Conservation (phyloP, 2,329 filamentous ascomycete species). For the Colletotrichum graminicola region DNA sequence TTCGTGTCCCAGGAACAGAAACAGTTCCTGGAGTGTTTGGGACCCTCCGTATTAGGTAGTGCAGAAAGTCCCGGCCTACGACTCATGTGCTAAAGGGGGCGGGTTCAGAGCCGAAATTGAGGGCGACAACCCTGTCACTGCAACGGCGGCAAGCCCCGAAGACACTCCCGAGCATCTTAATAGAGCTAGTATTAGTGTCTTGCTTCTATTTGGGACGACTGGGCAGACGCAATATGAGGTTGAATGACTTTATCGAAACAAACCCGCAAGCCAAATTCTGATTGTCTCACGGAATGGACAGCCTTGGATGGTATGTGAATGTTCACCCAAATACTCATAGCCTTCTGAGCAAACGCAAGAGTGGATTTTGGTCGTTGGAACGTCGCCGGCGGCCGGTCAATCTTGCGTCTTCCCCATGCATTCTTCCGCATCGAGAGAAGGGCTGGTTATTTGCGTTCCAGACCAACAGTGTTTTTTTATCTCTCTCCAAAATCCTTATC, state of each 20-base stretch:
- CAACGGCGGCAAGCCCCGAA: slow-evolving; percentile 23
- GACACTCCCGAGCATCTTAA: not conserved
- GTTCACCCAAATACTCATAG: not conserved
- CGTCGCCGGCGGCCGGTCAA: not conserved
- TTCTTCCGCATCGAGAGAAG: not conserved
- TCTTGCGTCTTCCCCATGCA: not conserved
- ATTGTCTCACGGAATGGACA: not conserved
- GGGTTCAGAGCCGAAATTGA: slow-evolving; percentile 8
- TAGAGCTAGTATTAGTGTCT: not conserved
- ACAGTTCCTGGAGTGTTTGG: slow-evolving; percentile 17
- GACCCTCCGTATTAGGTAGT: not conserved
- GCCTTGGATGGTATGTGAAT: not conserved
- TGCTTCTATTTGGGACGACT: not conserved
- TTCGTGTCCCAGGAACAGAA: not conserved
- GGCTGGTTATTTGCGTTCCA: not conserved
- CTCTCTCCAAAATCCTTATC: not conserved
- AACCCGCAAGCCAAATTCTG: not conserved
- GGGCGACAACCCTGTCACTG: slow-evolving; percentile 8
- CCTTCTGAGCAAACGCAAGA: not conserved
- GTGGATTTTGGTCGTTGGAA: not conserved
- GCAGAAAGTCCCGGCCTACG: slow-evolving; percentile 10
- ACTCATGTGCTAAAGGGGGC: slow-evolving; percentile 30
- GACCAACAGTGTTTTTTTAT: not conserved
- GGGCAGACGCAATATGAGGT: not conserved
- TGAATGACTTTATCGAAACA: not conserved